Conservation (phyloP, 2,329 filamentous ascomycete genomes). For the Colletotrichum theobromicola region DNA sequence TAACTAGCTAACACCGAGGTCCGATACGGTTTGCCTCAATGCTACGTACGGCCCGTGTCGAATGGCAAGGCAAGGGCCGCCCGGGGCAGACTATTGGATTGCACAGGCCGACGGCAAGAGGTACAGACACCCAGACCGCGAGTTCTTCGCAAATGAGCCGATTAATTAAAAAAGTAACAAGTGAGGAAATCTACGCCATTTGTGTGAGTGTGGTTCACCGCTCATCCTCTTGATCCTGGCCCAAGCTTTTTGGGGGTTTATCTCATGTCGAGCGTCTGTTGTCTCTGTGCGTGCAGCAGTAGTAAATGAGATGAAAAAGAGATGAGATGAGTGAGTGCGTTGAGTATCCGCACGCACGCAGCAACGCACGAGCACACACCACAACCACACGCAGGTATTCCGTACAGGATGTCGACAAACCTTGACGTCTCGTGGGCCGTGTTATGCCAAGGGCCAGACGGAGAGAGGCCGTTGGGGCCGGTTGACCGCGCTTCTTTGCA, state of each 20-base stretch:
- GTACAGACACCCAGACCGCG: not conserved
- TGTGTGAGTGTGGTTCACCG: not conserved
- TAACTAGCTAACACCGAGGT: not conserved
- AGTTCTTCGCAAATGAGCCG: not conserved
- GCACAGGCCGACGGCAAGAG: not conserved
- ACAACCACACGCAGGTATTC: not conserved
- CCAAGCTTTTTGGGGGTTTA: not conserved
- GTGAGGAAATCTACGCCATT: not conserved
- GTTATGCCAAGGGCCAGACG: not conserved
- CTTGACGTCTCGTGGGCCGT: not conserved
- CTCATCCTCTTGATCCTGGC: not conserved
- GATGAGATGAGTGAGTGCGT: not conserved
- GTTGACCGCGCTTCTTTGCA: not conserved
- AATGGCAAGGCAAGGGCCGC: not conserved
- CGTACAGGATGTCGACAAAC: not conserved
- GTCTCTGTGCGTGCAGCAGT: not conserved
- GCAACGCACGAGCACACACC: not conserved
- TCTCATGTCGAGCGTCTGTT: not conserved
- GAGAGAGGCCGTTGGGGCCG: not conserved
- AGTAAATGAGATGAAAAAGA: not conserved
- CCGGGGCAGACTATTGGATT: not conserved
- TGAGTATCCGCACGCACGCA: not conserved
- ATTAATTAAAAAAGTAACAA: not conserved
- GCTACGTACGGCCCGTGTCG: not conserved
- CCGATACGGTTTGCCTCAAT: not conserved